Base-by-base conservation (phyloP, 768 basidiomycete species). In the Lenzites betulinus region DNA sequence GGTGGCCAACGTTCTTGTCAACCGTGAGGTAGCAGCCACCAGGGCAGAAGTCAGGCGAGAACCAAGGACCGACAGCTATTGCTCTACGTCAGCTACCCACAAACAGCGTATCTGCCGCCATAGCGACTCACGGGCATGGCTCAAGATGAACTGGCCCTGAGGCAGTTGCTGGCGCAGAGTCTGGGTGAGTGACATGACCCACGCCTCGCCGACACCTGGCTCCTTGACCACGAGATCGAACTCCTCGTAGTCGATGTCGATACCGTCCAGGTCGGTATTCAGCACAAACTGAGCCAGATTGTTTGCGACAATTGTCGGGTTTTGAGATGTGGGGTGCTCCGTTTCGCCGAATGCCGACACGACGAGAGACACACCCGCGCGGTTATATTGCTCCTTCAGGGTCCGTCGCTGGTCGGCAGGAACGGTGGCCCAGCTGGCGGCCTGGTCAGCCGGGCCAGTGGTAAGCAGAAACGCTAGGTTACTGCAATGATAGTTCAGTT, bases 161-260 rank as follows among this genome's bases (percentile, higher is more conserved):
- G 75, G 75, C 28, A 77, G 69, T 63, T 73, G 68, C 36, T 56
- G 60, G 22, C 76, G 67, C 11, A 77, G 68, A 51, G 74, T 69
- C 51, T 67, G 65, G 23, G 76, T 77, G 68, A 76, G 75, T 7
- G 69, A 67, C 38, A 67, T 72, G 11, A 77, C 67, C 76, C 76
- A 77, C 2, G 69, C 33, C 73, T 87, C 87, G 3, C 84, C 87
- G 38, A 75, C 72, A 11, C 81, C 78, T 23, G 75, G 75, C 57
- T 86, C 73, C 57, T 86, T 78, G 0, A 86, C 85, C 62, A 75
- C 72, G 64, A 89, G 86, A 62, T 88, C 86, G 82, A 86, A 56
- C 2, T 60, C 75, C 67, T 80, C 83, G 52, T 82, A 83, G 64
- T 83, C 83, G 58, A 84, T 75, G 54, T 84, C 83, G n/a, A 83